Conservation (phyloP, 345 rosid genomes). For the Alliaria petiolata region DNA sequence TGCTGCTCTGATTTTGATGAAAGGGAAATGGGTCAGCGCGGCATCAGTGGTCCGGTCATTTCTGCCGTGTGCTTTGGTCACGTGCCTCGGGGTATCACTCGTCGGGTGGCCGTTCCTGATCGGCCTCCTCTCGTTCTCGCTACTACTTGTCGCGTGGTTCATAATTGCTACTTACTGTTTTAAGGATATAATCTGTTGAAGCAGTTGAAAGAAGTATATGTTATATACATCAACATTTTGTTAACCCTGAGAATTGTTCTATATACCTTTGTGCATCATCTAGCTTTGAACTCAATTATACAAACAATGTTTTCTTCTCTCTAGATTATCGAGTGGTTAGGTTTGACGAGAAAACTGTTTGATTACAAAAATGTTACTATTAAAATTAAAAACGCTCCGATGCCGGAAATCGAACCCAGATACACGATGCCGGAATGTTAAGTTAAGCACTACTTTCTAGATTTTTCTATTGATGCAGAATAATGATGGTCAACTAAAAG, state of each 20-base stretch:
- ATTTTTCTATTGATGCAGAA: no score
- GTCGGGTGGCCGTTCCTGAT: conserved; percentile 86
- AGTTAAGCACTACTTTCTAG: rapidly evolving
- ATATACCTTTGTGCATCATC: not conserved
- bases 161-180: conserved; percentile 59
- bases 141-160: conserved; percentile 71
- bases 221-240: not conserved
- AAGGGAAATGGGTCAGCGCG: conserved; percentile 64
- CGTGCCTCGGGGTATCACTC: conserved; percentile 44
- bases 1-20: conserved; percentile 51
- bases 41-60: conserved; percentile 66
- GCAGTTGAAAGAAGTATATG: not conserved
- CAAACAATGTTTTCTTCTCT: not conserved
- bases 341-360: no score
- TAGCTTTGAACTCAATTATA: not conserved
- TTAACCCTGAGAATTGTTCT: conserved; percentile 3
- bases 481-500: no score
- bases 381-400: not conserved
- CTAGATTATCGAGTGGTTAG: not conserved
- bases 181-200: conserved; percentile 48
- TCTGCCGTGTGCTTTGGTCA: conserved; percentile 64
- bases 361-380: no score
- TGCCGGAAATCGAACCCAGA: conserved; percentile 75
- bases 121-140: conserved; percentile 59
- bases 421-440: conserved; percentile 65